Percentiles rank a stretch among this genome's conserved stretches.
These are phyloP conservation scores for Xylaria castorea DNA, from an alignment of 495 filamentous ascomycete genomes.

Conservation along the genomic window DNA sequence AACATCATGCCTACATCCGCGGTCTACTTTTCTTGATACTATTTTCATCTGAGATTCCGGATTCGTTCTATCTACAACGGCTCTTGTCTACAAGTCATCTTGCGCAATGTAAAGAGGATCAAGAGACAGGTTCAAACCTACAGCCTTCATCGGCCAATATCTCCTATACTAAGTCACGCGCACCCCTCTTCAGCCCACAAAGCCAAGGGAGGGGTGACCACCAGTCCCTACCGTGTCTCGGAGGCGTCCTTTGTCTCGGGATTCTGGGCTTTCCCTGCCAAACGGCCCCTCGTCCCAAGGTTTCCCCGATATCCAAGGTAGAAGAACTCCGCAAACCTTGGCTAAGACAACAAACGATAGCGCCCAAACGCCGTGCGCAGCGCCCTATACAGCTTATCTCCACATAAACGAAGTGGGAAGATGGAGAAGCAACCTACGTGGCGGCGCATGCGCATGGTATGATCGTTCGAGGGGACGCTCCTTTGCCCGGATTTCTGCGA, in stretches of 20 bases:
- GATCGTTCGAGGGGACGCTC: conserved; percentile 5
- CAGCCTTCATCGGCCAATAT: conserved; percentile 6
- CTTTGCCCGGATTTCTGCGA: neutral
- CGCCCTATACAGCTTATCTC: neutral
- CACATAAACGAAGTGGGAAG: neutral
- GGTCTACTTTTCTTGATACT: neutral
- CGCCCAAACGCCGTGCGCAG: neutral
- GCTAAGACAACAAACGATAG: conserved; percentile 2
- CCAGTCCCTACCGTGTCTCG: conserved; percentile 13
- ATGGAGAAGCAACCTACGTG: conserved; percentile 12
- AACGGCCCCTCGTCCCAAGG: neutral
- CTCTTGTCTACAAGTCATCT: conserved; percentile 20
- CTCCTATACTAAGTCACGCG: neutral
- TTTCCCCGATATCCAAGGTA: neutral
- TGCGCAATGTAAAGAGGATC: neutral
- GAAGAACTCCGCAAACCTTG: neutral
- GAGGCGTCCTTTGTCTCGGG: neutral
- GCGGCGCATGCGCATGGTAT: conserved; percentile 8
- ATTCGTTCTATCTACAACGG: neutral
- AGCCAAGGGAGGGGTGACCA: conserved; percentile 16
- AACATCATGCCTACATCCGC: neutral
- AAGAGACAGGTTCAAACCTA: conserved; percentile 20
- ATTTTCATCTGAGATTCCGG: neutral
- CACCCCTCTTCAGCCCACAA: conserved; percentile 7
- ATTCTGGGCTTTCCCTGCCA: neutral